A percentile compares a stretch with the other conserved stretches of the same genome.
phyloP scores from a whole-genome alignment of 495 filamentous ascomycete species.

The Neurospora discreta region DNA sequence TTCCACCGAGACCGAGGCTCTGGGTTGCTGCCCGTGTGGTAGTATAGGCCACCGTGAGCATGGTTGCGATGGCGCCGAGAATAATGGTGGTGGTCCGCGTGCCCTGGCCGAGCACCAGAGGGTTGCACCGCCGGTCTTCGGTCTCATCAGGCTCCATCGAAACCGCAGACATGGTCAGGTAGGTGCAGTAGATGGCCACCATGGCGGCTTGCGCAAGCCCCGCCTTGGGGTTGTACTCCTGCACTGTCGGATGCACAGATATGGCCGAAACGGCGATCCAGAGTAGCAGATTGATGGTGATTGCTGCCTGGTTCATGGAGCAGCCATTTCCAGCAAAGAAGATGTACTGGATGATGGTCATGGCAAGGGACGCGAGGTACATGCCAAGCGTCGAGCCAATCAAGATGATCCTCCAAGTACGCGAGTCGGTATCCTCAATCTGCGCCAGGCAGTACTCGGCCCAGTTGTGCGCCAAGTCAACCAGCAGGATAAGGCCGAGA shows the following conservation, averaged over 20 bases:
- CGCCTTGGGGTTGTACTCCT: conserved; percentile 86
- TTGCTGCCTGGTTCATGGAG: conserved; percentile 82
- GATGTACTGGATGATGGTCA: conserved; percentile 95
- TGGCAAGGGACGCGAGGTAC: conserved; percentile 79
- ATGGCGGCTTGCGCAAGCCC: conserved; percentile 94
- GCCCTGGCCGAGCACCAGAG: conserved; percentile 74
- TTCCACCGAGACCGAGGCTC: conserved; percentile 67
- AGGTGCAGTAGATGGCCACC: conserved; percentile 96
- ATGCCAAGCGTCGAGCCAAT: conserved; percentile 89
- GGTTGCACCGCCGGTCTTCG: conserved; percentile 82
- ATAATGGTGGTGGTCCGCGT: conserved; percentile 85
- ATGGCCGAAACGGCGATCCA: conserved; percentile 71
- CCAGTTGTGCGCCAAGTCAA: conserved; percentile 96
- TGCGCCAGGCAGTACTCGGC: conserved; percentile 89
- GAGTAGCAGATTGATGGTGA: conserved; percentile 73
- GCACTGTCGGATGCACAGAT: conserved; percentile 81
- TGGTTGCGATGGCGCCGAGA: conserved; percentile 87
- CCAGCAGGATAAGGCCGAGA: conserved; percentile 81
- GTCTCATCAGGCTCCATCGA: conserved; percentile 86
- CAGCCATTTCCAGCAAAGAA: conserved; percentile 83
- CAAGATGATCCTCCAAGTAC: conserved; percentile 70
- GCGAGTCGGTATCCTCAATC: conserved; percentile 83
- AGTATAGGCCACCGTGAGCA: conserved; percentile 95
- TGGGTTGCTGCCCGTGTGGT: conserved; percentile 95
- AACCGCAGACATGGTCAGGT: conserved; percentile 95